Evolutionary conservation across 1,139 yeast species (phyloP).

Genomic region (Suhomyces terraborum): DNA sequence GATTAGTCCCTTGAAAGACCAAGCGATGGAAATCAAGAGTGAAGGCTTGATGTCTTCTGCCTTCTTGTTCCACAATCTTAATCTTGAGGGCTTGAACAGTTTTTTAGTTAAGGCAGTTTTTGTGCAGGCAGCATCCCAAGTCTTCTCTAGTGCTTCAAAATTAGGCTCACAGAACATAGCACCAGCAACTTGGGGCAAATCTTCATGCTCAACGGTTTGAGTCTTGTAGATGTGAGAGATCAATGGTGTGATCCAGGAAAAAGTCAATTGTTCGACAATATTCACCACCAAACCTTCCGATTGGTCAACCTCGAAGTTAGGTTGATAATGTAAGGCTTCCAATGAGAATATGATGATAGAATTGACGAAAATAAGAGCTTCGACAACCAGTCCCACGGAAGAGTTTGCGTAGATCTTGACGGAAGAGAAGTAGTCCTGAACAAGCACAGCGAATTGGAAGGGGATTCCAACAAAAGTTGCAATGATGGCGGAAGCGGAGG

Average conservation of each 20-base stretch:
- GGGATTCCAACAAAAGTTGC: constrained; percentile 13
- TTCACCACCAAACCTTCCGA: constrained; percentile 18
- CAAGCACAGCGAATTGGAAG: constrained; percentile 10
- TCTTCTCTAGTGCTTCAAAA: constrained; percentile 6
- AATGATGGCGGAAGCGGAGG: constrained; percentile 18
- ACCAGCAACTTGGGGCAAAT: constrained; percentile 21
- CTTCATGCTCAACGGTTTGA: constrained; percentile 24
- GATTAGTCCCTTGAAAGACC: constrained; percentile 17
- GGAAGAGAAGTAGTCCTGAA: constrained; percentile 22
- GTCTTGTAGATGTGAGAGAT: constrained; percentile 25
- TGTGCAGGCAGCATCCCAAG: constrained; percentile 14
- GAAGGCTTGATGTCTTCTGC: constrained; percentile 20
- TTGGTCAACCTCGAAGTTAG: constrained; percentile 20
- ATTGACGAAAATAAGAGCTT: constrained; percentile 15
- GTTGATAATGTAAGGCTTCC: constrained; percentile 21
- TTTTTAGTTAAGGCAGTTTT: constrained; percentile 3
- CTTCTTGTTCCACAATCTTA: constrained; percentile 7
- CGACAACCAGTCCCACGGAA: constrained; percentile 10
- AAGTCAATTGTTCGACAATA: constrained; percentile 26
- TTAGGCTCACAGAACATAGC: constrained; percentile 14
- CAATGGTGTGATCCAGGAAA: constrained; percentile 29
- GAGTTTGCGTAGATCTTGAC: constrained; percentile 19
- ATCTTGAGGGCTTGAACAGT: constrained; percentile 7
- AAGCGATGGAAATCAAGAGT: constrained; percentile 20
- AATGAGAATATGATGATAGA: constrained; percentile 16